Evolutionary conservation across 345 rosid genomes (phyloP).

Genomic region (Salix brachista): DNA sequence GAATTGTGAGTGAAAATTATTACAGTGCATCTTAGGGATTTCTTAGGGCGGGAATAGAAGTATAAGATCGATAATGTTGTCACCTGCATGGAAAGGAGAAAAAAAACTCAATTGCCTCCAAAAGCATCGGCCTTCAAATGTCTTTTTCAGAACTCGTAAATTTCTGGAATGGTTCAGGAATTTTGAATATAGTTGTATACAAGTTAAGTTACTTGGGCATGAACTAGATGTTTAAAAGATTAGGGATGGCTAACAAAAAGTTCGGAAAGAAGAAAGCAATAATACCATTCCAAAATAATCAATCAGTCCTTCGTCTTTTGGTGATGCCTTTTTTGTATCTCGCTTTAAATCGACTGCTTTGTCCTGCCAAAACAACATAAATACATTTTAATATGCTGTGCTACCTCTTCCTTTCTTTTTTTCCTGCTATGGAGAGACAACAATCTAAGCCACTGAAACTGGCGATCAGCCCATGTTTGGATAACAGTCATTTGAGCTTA

Average conservation of each 20-base stretch:
- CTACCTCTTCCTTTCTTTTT: too few species aligned
- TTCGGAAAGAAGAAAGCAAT: background rate
- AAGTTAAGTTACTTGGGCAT: background rate
- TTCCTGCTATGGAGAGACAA: background rate
- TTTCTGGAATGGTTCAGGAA: background rate
- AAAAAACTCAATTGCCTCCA: too few species aligned
- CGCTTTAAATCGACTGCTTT: background rate
- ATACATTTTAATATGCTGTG: too few species aligned
- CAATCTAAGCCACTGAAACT: background rate
- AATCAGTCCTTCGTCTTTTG: background rate
- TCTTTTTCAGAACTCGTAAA: background rate
- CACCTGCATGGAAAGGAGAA: background rate
- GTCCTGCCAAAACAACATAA: background rate
- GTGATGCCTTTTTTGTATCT: background rate
- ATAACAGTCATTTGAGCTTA: too few species aligned
- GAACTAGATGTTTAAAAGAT: background rate
- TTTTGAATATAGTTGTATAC: background rate
- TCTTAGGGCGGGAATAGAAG: background rate
- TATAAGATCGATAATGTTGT: background rate
- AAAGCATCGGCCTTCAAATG: too few species aligned
- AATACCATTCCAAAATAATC: background rate
- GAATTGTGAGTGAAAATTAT: too few species aligned
- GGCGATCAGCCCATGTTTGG: background rate
- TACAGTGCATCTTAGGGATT: background rate
- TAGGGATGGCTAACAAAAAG: background rate